These are phyloP conservation scores for Austroboletus eburneus DNA, from an alignment of 768 basidiomycete genomes.

Conservation along the genomic window DNA sequence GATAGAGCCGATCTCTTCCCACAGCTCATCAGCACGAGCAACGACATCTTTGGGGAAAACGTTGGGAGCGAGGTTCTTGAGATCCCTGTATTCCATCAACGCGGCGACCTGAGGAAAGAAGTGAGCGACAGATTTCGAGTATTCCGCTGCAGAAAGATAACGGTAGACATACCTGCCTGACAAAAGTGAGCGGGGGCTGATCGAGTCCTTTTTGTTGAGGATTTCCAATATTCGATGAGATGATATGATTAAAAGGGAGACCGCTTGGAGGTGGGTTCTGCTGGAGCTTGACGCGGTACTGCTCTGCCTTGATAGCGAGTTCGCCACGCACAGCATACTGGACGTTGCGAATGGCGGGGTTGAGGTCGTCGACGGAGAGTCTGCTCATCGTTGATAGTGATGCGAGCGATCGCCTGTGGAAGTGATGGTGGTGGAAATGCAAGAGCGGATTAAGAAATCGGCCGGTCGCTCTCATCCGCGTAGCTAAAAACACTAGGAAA, in stretches of 20 bases:
- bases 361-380: conserved; percentile 70
- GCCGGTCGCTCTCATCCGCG: too few relatives aligned
- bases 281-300: conserved; percentile 68
- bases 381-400: conserved; percentile 40
- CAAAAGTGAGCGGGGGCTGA: conserved; percentile 89
- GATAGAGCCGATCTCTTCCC: conserved; percentile 81
- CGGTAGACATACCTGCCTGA: conserved; percentile 76
- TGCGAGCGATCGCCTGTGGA: too few relatives aligned
- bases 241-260: conserved; percentile 84
- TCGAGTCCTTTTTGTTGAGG: conserved; percentile 95
- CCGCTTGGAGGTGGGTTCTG: conserved; percentile 38
- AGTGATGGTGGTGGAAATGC: background rate
- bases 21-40: conserved; percentile 76
- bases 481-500: too few relatives aligned
- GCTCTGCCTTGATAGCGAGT: conserved; percentile 91
- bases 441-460: conserved; percentile 4
- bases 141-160: background rate
- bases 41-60: conserved; percentile 86
- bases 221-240: conserved; percentile 96
- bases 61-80: conserved; percentile 69
- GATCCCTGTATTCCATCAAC: conserved; percentile 85
- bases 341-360: conserved; percentile 80
- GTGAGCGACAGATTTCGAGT: conserved; percentile 5
- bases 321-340: conserved; percentile 98
- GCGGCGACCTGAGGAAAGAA: conserved; percentile 64